Evolutionary conservation across 1,139 yeast species (phyloP), one percentile per base, ranked within the genome.

Genomic region (Hansenula anomala): DNA sequence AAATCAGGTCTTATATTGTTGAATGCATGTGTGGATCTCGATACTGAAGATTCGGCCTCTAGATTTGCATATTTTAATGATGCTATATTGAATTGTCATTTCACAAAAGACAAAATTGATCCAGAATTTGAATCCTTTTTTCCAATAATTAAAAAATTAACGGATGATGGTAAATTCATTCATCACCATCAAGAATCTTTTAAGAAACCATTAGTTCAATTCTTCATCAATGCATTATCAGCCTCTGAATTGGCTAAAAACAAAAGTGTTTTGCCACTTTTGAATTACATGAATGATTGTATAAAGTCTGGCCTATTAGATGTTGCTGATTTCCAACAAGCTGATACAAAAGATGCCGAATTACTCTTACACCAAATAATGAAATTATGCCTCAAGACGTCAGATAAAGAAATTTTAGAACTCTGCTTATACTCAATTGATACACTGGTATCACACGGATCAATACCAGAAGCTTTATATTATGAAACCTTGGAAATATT

Each of bases 91-190:
- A 72, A 66, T 45, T 71, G 84, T 25, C 42, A 41, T 15, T 37
- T 40, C 19, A 40, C 54, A 15, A 61, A 63, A 30, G 52, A 63
- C 8, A 65, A 61, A 42, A 33, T 66, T 7, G 95, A 84, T 56
- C 63, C 64, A 0, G 74, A 73, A 31, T 72, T 80, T 48, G 78
- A 74, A 34, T 53, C 73, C 15, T 78, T 80, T 38, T 54, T 86
- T 14, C 53, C 58, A 13, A 80, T 84, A 4, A 56, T 87, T 31
- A 59, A 60, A 28, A 55, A 60, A 0, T 64, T 87, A 34, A 78
- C 95, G 0, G 68, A 71, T 29, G 67, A 75, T 44, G 95, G 94
- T 0, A 64, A 71, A 33, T 79, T 80, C 39, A 62, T 82, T 34
- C 73, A 73, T 40, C 86, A 79, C 35, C 67, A 80, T 37, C 70